phyloP scores from a whole-genome alignment of 2,329 filamentous ascomycete species.

The Aspergillus caelatus region DNA sequence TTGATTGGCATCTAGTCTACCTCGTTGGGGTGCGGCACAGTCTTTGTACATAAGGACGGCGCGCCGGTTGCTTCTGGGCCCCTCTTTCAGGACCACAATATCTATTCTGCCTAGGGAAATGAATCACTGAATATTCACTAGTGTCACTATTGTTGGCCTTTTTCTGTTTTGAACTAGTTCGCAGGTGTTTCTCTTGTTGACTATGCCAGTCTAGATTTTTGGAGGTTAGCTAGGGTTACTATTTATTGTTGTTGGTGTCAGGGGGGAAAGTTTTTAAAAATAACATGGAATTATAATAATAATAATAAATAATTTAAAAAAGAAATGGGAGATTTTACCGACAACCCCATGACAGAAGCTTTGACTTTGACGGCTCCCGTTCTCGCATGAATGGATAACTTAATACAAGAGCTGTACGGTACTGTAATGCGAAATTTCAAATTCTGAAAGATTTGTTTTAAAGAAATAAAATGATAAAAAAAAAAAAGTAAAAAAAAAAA shows the following conservation, averaged over 20 bases:
- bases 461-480: background rate
- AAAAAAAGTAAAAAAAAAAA: background rate
- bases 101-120: background rate
- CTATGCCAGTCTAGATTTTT: background rate
- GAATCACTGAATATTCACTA: background rate
- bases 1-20: slow-evolving; percentile 9
- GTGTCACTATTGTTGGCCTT: slow-evolving; percentile 2
- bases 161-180: background rate
- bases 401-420: background rate
- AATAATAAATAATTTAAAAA: background rate
- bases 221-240: background rate
- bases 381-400: background rate
- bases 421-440: background rate
- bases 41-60: slow-evolving; percentile 15
- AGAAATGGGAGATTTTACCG: background rate
- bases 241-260: background rate
- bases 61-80: background rate
- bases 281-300: background rate
- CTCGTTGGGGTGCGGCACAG: slow-evolving; percentile 20
- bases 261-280: background rate
- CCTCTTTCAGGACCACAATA: background rate
- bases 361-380: slow-evolving; percentile 3
- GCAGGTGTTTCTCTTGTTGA: background rate
- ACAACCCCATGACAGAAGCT: slow-evolving; percentile 4
- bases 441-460: background rate